Conservation (phyloP, 176 grass and related monocot genomes). For the Musa acuminata region DNA sequence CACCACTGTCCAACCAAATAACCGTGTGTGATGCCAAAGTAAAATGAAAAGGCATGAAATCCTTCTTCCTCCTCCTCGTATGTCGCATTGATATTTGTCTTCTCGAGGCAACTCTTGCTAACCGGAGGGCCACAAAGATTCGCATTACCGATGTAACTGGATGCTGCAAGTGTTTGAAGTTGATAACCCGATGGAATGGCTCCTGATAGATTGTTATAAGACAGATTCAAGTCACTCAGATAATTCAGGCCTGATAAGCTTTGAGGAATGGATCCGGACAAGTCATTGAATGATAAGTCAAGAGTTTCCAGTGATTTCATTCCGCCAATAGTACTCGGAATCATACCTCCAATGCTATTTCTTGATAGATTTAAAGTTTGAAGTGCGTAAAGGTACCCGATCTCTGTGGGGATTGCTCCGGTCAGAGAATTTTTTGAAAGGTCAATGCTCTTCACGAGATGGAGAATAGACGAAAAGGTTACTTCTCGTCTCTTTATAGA, state of each 20-base stretch:
- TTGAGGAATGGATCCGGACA: slow-evolving; percentile 4
- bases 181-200: not conserved
- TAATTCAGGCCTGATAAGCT: not conserved
- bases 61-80: not conserved
- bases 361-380: no score
- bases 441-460: no score
- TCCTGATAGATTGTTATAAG: not conserved
- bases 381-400: no score
- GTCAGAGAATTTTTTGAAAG: no score
- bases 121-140: slow-evolving; percentile 13
- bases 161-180: slow-evolving; percentile 6
- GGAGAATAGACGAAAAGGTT: no score
- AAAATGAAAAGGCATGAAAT: not conserved
- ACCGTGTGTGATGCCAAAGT: not conserved
- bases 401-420: no score
- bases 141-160: slow-evolving; percentile 11
- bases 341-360: no score
- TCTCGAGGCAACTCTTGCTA: slow-evolving; percentile 2
- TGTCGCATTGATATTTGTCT: not conserved
- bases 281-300: slow-evolving; percentile 11
- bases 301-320: no score
- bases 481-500: not conserved
- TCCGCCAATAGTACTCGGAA: no score
- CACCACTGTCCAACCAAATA: slow-evolving; percentile 3
- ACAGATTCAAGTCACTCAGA: not conserved